Conservation (phyloP, 2,329 filamentous ascomycete genomes). For the Aspergillus sp. region DNA sequence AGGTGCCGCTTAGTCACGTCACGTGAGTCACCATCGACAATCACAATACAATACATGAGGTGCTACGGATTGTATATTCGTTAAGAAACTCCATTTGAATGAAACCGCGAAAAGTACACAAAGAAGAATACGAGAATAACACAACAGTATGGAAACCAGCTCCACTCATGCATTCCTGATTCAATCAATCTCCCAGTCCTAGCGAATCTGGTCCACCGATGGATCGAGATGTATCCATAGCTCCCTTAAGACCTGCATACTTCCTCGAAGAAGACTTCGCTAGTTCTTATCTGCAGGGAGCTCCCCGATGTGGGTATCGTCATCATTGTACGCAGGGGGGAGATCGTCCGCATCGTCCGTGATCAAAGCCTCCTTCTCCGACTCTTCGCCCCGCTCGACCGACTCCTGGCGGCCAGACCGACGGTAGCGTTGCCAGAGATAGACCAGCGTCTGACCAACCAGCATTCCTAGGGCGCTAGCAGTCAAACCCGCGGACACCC, state of each 20-base stretch:
- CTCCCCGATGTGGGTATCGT: conserved; percentile 22
- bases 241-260: background rate
- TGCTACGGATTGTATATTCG: too few relatives aligned
- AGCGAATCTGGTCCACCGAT: background rate
- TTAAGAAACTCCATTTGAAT: background rate
- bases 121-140: background rate
- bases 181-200: background rate
- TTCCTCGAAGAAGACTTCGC: background rate
- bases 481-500: conserved; percentile 44
- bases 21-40: too few relatives aligned
- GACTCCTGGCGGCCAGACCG: conserved; percentile 26
- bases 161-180: background rate
- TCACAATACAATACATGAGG: too few relatives aligned
- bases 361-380: conserved; percentile 45
- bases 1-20: background rate
- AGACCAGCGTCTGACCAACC: conserved; percentile 45
- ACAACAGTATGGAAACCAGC: conserved; percentile 3
- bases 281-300: conserved; percentile 32
- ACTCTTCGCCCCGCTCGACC: conserved; percentile 34
- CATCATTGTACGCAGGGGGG: conserved; percentile 38
- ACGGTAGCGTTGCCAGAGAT: conserved; percentile 43
- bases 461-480: conserved; percentile 48
- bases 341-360: conserved; percentile 28
- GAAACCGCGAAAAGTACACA: background rate
- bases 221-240: background rate